Base-by-base conservation (phyloP, 2,329 filamentous ascomycete genomes). In the Xylariaceae sp. region DNA sequence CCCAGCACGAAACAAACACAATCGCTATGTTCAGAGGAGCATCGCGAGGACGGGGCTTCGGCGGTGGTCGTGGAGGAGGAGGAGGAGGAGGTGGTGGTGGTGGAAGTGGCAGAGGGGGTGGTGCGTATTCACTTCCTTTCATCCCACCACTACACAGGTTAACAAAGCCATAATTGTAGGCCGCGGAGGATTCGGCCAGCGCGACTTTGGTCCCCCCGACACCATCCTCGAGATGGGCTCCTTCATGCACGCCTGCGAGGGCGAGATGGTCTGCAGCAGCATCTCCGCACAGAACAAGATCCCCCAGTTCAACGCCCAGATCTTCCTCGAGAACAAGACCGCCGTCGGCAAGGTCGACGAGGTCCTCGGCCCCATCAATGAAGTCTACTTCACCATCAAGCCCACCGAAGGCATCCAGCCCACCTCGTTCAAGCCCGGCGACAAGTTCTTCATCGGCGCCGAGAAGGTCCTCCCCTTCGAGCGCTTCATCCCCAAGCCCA, bases 261-360 rank as follows among this genome's bases (percentile, higher is more conserved):
- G 92, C 67, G 93, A 98, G 72, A 93, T 98, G 79, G 86, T 98
- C 59, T 96, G 92, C 86, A 85, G 90, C 71, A 94, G 88, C 58
- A 85, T 86, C 71, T 97, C 96, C 77, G 76, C 86, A 25, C 43
- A 46, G 43, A 51, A 51, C 61, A 97, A 97, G 74, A 86, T 98
- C 55, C 93, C 93, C 52, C 95, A 95, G 76, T 98, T 98, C 85
- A 97, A 96, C 76, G 93, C 93, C 51, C 90, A 90, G 58, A 95
- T 98, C 69, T 98, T 93, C 75, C 85, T 97, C 62, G 92, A 97
- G 79, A 98, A 97, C 78, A 98, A 97, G 79, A 86, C 85, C 64
- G 77, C 86, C 52, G 82, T 98, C 67, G 93, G 93, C 69, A 97
- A 97, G 74, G 87, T 98, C 65, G 93, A 98, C 73, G 93, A 98